Percentiles rank a stretch among this genome's conserved stretches.
These are phyloP conservation scores for sorghum (Sorghum bicolor) DNA, from an alignment of 176 grass and related monocot species.

Conservation along the genomic window Sorghum_bicolor_NCBIv3 NC_012878.2:54454501-54455000, in stretches of 20 bases:
- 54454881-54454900: background rate
- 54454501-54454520: background rate
- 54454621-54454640: background rate
- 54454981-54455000: background rate
- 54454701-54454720: slow-evolving; percentile 60
- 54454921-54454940: background rate
- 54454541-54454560: background rate
- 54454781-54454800: slow-evolving; percentile 78
- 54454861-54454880: slow-evolving; percentile 17
- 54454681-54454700: slow-evolving; percentile 55
- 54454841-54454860: slow-evolving; percentile 80
- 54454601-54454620: background rate
- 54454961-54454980: background rate
- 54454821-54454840: slow-evolving; percentile 72
- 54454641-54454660: background rate
- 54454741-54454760: slow-evolving; percentile 52
- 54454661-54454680: slow-evolving; percentile 51
- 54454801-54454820: slow-evolving; percentile 95
- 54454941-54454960: background rate
- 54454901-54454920: background rate
- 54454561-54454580: background rate
- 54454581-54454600: background rate
- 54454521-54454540: background rate
- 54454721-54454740: slow-evolving; percentile 84
- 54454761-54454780: slow-evolving; percentile 67